Base-by-base conservation (phyloP, 441 rosid species). In the Croton setiger region DNA sequence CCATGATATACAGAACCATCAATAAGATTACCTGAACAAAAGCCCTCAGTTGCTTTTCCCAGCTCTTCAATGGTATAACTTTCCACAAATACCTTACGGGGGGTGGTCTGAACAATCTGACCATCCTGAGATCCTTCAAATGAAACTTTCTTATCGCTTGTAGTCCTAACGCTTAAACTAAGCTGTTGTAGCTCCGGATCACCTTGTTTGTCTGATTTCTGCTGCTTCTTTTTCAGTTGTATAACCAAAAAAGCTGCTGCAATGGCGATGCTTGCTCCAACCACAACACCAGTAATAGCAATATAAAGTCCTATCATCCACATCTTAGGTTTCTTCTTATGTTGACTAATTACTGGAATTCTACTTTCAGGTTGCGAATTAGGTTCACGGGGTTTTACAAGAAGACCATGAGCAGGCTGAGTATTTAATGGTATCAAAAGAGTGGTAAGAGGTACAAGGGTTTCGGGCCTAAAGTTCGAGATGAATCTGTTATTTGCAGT, bases 141-240 rank as follows among this genome's bases (percentile, higher is more conserved):
- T 0, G 97, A 91, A 31, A 91, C 84, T 78, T 91, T 91, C 81
- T 93, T 91, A 71, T 91, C 91, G 52, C 96, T 91, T 2, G 91
- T 81, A 41, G 97, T 91, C 72, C 92, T 75, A 72, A 89, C 85
- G 70, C 96, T 91, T 68, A 85, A 76, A 64, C 85, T 85, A 49
- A 86, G 92, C 80, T 89, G 95, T 64, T 85, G 86, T 41, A 86
- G 80, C 85, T 93, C 97, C 63, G 82, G 66, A 76, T 91, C 98
- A 52, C 68, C 78, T 7, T 74, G 75, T 75, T 79, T 55, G 63
- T 48, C 69, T 48, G 73, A 70, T 57, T 27, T 70, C 54, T 78
- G 70, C 64, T 76, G 76, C 76, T 78, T 87, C 77, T 73, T 85
- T 82, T 81, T 87, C 74, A 77, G 17, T 45, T 72, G 76, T 51